Conservation (phyloP, 2,329 filamentous ascomycete species). For the Alternaria gansuensis region DNA sequence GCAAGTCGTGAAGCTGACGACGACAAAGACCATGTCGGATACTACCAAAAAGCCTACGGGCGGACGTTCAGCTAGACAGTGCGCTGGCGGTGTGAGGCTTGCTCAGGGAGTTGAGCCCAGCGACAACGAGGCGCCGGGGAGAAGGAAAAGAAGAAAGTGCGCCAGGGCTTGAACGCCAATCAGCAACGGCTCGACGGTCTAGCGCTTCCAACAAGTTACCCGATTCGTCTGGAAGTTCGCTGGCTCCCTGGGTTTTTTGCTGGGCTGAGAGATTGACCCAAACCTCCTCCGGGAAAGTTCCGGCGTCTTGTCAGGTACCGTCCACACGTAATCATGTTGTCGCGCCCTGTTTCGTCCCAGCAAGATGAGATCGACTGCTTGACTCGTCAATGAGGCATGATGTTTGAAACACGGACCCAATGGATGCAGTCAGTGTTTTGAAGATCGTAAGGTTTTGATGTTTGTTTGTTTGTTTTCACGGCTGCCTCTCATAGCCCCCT, state of each 20-base stretch:
- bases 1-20: slow-evolving; percentile 5
- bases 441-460: slow-evolving; percentile 22
- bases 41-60: slow-evolving; percentile 20
- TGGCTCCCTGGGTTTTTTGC: slow-evolving; percentile 24
- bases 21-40: slow-evolving; percentile 16
- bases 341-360: slow-evolving; percentile 21
- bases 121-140: slow-evolving; percentile 26
- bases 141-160: slow-evolving; percentile 25
- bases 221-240: slow-evolving; percentile 40
- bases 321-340: slow-evolving; percentile 23
- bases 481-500: slow-evolving; percentile 9
- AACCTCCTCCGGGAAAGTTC: slow-evolving; percentile 20
- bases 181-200: slow-evolving; percentile 34
- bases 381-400: slow-evolving; percentile 18
- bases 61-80: slow-evolving; percentile 28
- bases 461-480: slow-evolving; percentile 42
- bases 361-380: slow-evolving; percentile 15
- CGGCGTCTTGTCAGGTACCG: slow-evolving; percentile 24
- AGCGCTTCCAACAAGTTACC: slow-evolving; percentile 33
- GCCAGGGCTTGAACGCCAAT: slow-evolving; percentile 38
- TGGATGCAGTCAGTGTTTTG: slow-evolving; percentile 27
- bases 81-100: slow-evolving; percentile 45
- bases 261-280: slow-evolving; percentile 31
- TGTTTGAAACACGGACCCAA: slow-evolving; percentile 18
- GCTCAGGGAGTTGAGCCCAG: slow-evolving; percentile 25